Evolutionary conservation across 768 basidiomycete genomes (phyloP), one percentile per base, ranked within the genome.

Genomic region (Phanerochaete carnosa): DNA sequence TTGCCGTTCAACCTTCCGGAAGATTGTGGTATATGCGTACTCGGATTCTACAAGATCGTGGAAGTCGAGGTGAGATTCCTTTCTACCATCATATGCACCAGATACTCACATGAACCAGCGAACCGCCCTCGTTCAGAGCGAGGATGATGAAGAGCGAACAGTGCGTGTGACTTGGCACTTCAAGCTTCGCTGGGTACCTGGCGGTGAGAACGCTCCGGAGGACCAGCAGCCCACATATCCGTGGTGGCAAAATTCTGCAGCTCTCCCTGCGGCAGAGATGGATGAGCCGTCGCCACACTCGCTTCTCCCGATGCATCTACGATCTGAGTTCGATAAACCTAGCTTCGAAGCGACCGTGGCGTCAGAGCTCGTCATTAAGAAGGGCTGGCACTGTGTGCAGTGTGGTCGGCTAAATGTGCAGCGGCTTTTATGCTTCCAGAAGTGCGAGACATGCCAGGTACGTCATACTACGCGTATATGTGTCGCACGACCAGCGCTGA

Each of bases 371-470:
- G 9, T 23, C 25, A 50, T 50, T 3, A 19, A 55, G 26, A 37
- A 35, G 33, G 63, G 63, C 8, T 64, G 63, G 63, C 63, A 64
- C 28, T 64, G 63, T 45, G 30, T 23, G n/a, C 19, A n/a, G 22
- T 64, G 63, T 37, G 63, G 63, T 2, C 23, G 51, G 45, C 45
- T 64, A n/a, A 64, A 64, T 33, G 56, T 61, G 8, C 63, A 64
- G 45, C 47, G 57, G 2, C 55, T 53, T 12, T 52, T 64, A 15
- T 60, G 63, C 51, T 39, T 49, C 37, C 63, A 64, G 57, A 52
- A 32, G 32, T 64, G 63, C 35, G 32, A 32, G 8, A 46, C 57
- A 45, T 64, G 63, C 59, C 19, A 33, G 46, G 63, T 64, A 52
- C 29, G 59, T 58, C 19, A 25, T 54, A 9, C 32, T 45, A 9